Conservation (phyloP, 441 rosid genomes). For the Erodium trifolium region DNA sequence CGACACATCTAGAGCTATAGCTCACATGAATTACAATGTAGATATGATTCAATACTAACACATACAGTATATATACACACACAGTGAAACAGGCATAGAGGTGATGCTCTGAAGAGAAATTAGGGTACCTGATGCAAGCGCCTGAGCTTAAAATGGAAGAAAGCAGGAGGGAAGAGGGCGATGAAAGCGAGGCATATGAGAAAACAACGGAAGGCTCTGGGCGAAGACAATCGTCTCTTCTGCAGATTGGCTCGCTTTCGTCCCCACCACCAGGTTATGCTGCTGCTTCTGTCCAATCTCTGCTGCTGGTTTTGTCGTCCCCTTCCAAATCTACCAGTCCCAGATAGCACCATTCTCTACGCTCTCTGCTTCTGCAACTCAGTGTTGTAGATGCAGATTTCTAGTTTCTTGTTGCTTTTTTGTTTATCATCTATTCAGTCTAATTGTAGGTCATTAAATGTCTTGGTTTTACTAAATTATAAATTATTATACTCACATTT, state of each 20-base stretch:
- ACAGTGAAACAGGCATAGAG: too few species aligned
- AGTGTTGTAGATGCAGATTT: background rate
- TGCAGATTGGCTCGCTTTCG: slow-evolving; percentile 15
- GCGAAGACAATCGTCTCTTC: slow-evolving; percentile 30
- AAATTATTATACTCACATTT: too few species aligned
- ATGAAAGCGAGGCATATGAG: slow-evolving; percentile 47
- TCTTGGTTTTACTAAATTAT: too few species aligned
- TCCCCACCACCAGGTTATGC: slow-evolving; percentile 12
- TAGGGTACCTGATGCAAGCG: slow-evolving; percentile 49
- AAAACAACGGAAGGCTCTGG: slow-evolving; percentile 38
- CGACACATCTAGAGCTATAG: background rate
- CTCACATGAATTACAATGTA: background rate
- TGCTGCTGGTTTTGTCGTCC: slow-evolving; percentile 20
- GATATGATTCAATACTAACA: too few species aligned
- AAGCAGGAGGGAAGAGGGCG: slow-evolving; percentile 72
- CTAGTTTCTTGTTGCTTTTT: background rate
- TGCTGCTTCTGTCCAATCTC: background rate
- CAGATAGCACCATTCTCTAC: slow-evolving; percentile 13
- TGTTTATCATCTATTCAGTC: background rate
- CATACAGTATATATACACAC: background rate
- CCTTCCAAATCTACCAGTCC: slow-evolving; percentile 22
- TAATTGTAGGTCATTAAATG: background rate
- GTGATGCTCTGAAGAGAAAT: background rate
- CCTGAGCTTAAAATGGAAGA: slow-evolving; percentile 80
- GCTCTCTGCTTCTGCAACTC: background rate